These are phyloP conservation scores for Arthrobotrys entomopaga DNA, from an alignment of 2,329 filamentous ascomycete species.

Conservation along the genomic window DNA sequence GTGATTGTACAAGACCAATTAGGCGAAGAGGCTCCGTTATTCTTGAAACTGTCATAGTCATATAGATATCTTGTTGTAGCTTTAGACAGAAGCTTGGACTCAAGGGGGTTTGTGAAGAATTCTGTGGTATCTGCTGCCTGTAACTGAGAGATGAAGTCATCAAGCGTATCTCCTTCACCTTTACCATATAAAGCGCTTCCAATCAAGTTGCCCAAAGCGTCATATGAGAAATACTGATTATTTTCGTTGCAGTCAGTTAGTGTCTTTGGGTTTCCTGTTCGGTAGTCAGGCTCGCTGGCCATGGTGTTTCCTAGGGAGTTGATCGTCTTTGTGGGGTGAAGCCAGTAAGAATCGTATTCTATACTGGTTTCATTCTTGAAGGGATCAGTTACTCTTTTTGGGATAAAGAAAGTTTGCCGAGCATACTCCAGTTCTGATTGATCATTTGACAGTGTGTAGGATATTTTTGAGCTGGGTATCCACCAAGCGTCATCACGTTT, in stretches of 20 bases:
- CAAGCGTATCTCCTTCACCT: constrained; percentile 3
- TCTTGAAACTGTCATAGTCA: constrained; percentile 5
- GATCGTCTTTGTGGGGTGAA: neutral
- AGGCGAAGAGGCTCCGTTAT: neutral
- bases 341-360: constrained; percentile 5
- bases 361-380: neutral
- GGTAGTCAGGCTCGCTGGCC: constrained; percentile 1
- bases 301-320: constrained; percentile 12
- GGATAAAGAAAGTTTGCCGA: neutral
- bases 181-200: constrained; percentile 9
- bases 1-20: neutral
- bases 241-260: constrained; percentile 25
- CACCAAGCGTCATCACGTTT: neutral
- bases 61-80: neutral
- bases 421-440: neutral
- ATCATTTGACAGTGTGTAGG: neutral
- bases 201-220: constrained; percentile 7
- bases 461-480: neutral
- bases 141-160: neutral
- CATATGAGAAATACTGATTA: constrained; percentile 1
- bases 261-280: neutral
- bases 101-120: too few species aligned
- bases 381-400: neutral
- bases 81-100: too few species aligned
- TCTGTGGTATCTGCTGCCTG: too few species aligned